Base-by-base conservation (phyloP, 768 basidiomycete genomes). In the Sarcodon aspratus region DNA sequence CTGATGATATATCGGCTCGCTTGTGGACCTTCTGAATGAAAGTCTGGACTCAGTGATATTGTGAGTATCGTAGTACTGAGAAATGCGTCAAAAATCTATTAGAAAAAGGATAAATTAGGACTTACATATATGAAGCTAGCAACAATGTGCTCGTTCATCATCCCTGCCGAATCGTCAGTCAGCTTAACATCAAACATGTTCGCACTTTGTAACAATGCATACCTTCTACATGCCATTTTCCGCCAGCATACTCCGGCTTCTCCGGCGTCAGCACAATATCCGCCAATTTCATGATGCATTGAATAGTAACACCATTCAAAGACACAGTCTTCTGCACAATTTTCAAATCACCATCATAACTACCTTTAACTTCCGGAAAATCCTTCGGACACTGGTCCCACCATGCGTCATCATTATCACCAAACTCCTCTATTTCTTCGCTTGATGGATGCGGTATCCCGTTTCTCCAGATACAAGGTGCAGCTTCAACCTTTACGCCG, bases 261-360 rank as follows among this genome's bases (percentile, higher is more conserved):
- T 62, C 60, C 3, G 59, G 56, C 1, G 67, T 66, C 18, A 62
- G 37, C 6, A 55, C 46, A 31, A 66, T 67, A 37, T 61, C 67
- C 2, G 70, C 57, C 8, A 72, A 56, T 57, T 72, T 74, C 33
- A 74, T 68, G 34, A 62, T 63, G 43, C 73, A 66, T 35, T 65
- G 65, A 1, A 67, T 36, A 10, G 46, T 55, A 17, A 52, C 45
- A 10, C 54, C 60, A 9, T 46, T 46, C n/a, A 60, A 44, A 31
- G 27, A 44, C 34, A 56, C 33, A 9, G 47, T 31, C 12, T 37
- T 49, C 36, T 13, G 33, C 33, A 6, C 10, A n/a, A 7, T 10
- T 21, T 40, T 10, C 38, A 40, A 21, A 4, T 5, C 38, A 15
- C 38, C 38, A 21, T 40, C 10, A 21, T 40, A 40, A 4, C n/a